A percentile compares a stretch with the other conserved stretches of the same genome.
Conservation (phyloP, 768 basidiomycete genomes). For the Panaeolus cyanescens region DNA sequence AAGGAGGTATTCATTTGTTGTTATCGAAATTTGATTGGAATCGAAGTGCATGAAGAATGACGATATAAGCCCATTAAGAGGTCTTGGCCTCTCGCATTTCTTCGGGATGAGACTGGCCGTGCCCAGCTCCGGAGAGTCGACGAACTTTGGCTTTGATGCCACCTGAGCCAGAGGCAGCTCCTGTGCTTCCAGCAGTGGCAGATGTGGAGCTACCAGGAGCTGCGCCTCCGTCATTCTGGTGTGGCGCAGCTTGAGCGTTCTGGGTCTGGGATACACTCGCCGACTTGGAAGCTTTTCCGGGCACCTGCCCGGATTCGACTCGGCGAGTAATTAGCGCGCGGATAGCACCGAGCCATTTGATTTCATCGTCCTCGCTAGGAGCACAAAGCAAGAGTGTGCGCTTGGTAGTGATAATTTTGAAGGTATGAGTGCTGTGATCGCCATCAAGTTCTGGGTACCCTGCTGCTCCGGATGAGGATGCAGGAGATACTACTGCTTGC, state of each 20-base stretch:
- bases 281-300: slow-evolving; percentile 43
- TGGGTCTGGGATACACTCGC: slow-evolving; percentile 9
- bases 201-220: slow-evolving; percentile 1
- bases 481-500: not conserved
- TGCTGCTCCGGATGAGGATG: slow-evolving; percentile 22
- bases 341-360: slow-evolving; percentile 95
- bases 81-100: slow-evolving; percentile 17
- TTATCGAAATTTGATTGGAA: too few species aligned
- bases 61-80: slow-evolving; percentile 3
- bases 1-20: not conserved
- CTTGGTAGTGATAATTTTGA: slow-evolving; percentile 97
- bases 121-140: slow-evolving; percentile 45
- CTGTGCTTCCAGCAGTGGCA: not conserved
- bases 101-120: slow-evolving; percentile 4
- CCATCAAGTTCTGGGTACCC: slow-evolving; percentile 45
- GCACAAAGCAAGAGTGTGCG: slow-evolving; percentile 88
- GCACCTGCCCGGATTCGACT: slow-evolving; percentile 49
- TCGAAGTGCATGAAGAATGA: not conserved
- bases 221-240: slow-evolving; percentile 4
- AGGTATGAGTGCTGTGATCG: slow-evolving; percentile 59
- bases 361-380: slow-evolving; percentile 96
- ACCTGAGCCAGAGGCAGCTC: slow-evolving; percentile 23
- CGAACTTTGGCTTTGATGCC: slow-evolving; percentile 50
- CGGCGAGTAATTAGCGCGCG: slow-evolving; percentile 86
- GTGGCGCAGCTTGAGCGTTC: slow-evolving; percentile 1